phyloP scores from a whole-genome alignment of 805 yeast genomes.

The Candida chauliodis region DNA sequence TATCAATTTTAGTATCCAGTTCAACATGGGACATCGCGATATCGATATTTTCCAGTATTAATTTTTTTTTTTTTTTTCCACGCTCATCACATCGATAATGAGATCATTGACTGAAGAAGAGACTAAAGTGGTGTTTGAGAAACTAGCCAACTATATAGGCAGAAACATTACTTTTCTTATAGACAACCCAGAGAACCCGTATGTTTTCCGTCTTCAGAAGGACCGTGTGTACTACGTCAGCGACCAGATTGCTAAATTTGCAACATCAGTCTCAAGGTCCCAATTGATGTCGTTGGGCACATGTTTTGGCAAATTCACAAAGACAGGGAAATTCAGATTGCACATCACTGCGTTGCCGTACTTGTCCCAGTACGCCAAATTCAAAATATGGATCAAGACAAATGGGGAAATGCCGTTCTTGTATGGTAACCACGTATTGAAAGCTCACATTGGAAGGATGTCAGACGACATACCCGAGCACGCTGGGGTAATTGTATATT shows the following conservation, averaged over 20 bases:
- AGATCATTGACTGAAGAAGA: slow-evolving; percentile 96
- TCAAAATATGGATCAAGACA: slow-evolving; percentile 92
- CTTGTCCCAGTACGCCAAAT: slow-evolving; percentile 83
- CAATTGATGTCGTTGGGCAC: slow-evolving; percentile 90
- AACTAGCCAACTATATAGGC: slow-evolving; percentile 95
- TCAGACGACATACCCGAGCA: slow-evolving; percentile 98
- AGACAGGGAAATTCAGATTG: slow-evolving; percentile 92
- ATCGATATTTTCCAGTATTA: no score
- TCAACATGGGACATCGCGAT: slow-evolving; percentile 21
- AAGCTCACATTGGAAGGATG: slow-evolving; percentile 96
- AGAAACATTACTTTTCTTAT: slow-evolving; percentile 85
- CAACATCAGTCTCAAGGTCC: slow-evolving; percentile 85
- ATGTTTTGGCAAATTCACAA: slow-evolving; percentile 95
- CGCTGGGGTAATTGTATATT: slow-evolving; percentile 87
- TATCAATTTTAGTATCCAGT: slow-evolving; percentile 36
- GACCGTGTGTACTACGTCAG: slow-evolving; percentile 93
- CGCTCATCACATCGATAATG: slow-evolving; percentile 43
- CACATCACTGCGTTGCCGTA: slow-evolving; percentile 89
- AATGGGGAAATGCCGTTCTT: slow-evolving; percentile 99
- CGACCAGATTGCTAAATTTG: slow-evolving; percentile 76
- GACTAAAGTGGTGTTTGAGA: slow-evolving; percentile 92
- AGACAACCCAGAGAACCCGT: slow-evolving; percentile 82
- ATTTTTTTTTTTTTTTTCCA: slow-evolving; percentile 3
- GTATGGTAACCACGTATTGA: slow-evolving; percentile 93
- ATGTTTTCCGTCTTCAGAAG: slow-evolving; percentile 92